Evolutionary conservation across 192 early-diverging fungal species (phyloP).

Genomic region (Mortierella hygrophila): DNA sequence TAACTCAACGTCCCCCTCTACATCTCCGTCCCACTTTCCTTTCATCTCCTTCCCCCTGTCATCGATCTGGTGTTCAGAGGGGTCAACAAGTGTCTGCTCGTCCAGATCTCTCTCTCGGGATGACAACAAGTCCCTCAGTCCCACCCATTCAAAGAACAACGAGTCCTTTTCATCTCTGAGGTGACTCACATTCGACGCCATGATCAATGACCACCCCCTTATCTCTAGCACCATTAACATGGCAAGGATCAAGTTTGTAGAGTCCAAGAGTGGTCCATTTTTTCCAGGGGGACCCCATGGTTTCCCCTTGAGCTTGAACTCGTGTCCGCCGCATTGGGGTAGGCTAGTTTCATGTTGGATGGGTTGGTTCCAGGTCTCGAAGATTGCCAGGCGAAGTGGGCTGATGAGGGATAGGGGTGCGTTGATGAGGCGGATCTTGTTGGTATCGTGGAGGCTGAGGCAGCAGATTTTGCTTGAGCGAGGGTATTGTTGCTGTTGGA

Average conservation of each 20-base stretch:
- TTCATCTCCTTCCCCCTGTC: background rate
- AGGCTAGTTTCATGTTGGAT: slow-evolving; percentile 2
- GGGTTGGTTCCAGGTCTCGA: slow-evolving; percentile 6
- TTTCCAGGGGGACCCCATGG: background rate
- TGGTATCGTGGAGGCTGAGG: background rate
- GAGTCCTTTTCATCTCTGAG: background rate
- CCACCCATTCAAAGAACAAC: background rate
- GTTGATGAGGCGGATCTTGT: slow-evolving; percentile 21
- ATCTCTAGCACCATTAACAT: background rate
- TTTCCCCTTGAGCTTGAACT: background rate
- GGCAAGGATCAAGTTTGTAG: background rate
- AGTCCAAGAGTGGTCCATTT: background rate
- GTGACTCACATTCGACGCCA: background rate
- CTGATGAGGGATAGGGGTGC: background rate
- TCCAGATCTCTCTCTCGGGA: background rate
- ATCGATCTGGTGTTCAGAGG: background rate
- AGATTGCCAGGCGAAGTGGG: slow-evolving; percentile 1
- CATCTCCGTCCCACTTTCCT: background rate
- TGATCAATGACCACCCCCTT: background rate
- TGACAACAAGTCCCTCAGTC: background rate
- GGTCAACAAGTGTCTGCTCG: background rate
- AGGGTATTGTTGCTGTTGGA: background rate
- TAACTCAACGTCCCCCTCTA: background rate
- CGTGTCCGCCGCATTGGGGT: background rate
- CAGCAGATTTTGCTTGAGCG: background rate